These are phyloP conservation scores for Echites panduratus DNA, from an alignment of 257 asterid species.

Conservation along the genomic window DNA sequence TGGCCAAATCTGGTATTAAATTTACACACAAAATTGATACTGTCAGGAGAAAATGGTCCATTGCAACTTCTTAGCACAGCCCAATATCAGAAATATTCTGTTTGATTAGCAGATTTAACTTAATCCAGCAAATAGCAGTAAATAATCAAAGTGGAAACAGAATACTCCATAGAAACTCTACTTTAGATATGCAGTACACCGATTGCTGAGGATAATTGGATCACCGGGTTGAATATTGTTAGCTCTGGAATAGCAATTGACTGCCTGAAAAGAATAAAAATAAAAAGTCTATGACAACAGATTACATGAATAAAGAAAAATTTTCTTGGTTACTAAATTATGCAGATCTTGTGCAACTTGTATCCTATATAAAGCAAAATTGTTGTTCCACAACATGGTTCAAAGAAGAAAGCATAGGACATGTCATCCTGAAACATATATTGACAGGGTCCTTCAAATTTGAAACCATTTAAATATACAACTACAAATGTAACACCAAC, in stretches of 20 bases:
- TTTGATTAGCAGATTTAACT: not conserved
- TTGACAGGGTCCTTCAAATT: not conserved
- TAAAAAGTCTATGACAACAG: not conserved
- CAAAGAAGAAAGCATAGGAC: not conserved
- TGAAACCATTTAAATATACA: not conserved
- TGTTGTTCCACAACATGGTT: not conserved
- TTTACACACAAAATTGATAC: conserved; percentile 3
- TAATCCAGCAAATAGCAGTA: conserved; percentile 3
- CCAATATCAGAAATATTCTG: conserved; percentile 1
- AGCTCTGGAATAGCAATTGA: conserved; percentile 73
- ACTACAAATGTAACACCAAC: no score
- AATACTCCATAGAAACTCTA: conserved; percentile 16
- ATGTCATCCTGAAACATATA: not conserved
- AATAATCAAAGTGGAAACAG: not conserved
- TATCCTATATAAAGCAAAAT: not conserved
- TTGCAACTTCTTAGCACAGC: conserved; percentile 5
- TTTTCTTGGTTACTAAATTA: not conserved
- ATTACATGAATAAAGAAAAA: not conserved
- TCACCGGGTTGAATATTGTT: conserved; percentile 67
- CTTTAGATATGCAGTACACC: conserved; percentile 89
- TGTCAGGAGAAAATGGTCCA: not conserved
- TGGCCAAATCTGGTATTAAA: conserved; percentile 53
- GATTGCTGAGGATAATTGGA: conserved; percentile 64
- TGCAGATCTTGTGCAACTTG: not conserved
- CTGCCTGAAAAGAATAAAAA: conserved; percentile 46